Conservation (phyloP, 164 flowering plant species). For the Echeveria elegans region DNA sequence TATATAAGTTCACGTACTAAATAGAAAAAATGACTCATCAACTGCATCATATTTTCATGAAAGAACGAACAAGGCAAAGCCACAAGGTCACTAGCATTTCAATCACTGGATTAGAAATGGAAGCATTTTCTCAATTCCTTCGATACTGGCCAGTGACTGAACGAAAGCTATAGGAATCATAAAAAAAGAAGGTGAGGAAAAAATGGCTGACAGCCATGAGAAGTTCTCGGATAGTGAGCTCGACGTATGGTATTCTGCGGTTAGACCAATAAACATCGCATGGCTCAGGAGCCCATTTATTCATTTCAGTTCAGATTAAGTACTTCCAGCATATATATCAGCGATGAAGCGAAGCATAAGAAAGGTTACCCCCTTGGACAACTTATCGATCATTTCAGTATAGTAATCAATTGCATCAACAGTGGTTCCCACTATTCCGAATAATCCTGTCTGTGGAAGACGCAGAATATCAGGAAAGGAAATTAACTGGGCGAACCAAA, state of each 20-base stretch:
- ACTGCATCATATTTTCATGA: no score
- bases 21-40: no score
- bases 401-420: constrained; percentile 79
- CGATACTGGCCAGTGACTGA: constrained; percentile 75
- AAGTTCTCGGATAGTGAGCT: constrained; percentile 44
- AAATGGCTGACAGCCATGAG: constrained; percentile 58
- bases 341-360: neutral
- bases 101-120: constrained; percentile 67
- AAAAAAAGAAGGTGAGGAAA: constrained; percentile 63
- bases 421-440: constrained; percentile 55
- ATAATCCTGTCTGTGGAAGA: constrained; percentile 63
- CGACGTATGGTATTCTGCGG: constrained; percentile 68
- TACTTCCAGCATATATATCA: no score
- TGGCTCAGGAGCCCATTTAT: constrained; percentile 80
- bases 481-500: neutral
- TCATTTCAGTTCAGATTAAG: neutral
- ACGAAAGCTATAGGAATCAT: constrained; percentile 84
- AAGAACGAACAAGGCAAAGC: no score
- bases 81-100: constrained; percentile 47
- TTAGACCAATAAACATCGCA: constrained; percentile 81
- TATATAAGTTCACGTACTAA: neutral
- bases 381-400: constrained; percentile 39
- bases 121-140: constrained; percentile 55
- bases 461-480: constrained; percentile 11
- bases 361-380: constrained; percentile 45